Evolutionary conservation across 116 monocot genomes (phyloP).

Genomic region (Phalaenopsis hybrid): DNA sequence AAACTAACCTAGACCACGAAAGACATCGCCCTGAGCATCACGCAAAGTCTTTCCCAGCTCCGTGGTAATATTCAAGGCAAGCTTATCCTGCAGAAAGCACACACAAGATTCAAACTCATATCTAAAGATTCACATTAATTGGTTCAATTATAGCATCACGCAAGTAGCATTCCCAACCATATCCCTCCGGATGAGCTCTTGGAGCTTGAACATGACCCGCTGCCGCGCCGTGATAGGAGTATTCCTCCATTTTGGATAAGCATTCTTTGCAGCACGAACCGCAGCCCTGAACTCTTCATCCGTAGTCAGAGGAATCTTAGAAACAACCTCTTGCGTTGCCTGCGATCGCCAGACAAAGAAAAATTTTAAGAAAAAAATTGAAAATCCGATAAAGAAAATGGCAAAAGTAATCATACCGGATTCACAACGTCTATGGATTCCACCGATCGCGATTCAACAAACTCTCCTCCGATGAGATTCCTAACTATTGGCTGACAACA

Average conservation of each 20-base stretch:
- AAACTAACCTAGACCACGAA: constrained; percentile 84
- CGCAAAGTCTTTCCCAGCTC: constrained; percentile 89
- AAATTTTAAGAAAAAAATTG: not conserved
- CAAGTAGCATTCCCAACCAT: constrained; percentile 52
- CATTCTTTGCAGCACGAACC: constrained; percentile 67
- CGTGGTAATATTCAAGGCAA: constrained; percentile 80
- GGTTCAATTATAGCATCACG: not conserved
- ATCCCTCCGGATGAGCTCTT: constrained; percentile 82
- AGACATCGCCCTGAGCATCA: constrained; percentile 97
- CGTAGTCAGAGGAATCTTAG: constrained; percentile 75
- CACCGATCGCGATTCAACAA: constrained; percentile 65
- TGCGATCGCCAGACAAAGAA: constrained; percentile 5
- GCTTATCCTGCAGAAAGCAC: constrained; percentile 62
- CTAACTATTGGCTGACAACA: constrained; percentile 40
- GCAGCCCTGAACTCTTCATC: constrained; percentile 84
- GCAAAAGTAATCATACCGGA: constrained; percentile 41
- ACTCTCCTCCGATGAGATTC: constrained; percentile 86
- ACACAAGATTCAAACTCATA: not conserved
- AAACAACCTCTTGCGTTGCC: constrained; percentile 97
- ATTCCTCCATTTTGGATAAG: constrained; percentile 83
- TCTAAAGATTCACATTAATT: not conserved
- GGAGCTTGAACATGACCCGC: constrained; percentile 91
- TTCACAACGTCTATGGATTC: constrained; percentile 72
- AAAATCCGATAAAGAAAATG: not conserved
- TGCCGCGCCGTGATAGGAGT: constrained; percentile 83